Conservation (phyloP, 163 green algal species). For the Scenedesmus sp. region DNA sequence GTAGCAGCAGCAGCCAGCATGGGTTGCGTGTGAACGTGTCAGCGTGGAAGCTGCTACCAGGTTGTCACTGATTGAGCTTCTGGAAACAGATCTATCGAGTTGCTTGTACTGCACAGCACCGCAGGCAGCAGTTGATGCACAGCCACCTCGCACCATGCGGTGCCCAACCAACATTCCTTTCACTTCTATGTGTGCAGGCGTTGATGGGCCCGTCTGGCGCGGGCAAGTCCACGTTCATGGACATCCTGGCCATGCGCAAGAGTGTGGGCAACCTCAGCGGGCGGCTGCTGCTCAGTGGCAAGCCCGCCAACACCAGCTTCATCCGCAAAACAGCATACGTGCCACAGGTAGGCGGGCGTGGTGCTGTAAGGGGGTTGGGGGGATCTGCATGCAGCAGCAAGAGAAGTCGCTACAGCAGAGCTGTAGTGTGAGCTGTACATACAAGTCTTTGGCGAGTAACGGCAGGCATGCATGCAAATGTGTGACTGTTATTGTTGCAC, state of each 20-base stretch:
- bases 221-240: conserved; percentile 64
- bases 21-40: no score
- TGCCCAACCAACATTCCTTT: neutral
- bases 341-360: conserved; percentile 49
- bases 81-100: no score
- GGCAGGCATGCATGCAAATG: no score
- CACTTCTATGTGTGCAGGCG: conserved; percentile 34
- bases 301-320: conserved; percentile 31
- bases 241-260: conserved; percentile 63
- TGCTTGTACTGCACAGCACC: no score
- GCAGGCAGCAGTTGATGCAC: no score
- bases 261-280: neutral
- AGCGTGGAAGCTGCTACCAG: no score
- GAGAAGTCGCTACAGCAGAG: neutral
- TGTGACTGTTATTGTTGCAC: no score
- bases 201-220: conserved; percentile 69
- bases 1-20: no score
- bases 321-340: conserved; percentile 59
- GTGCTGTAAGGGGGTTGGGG: no score
- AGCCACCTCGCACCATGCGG: neutral
- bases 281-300: conserved; percentile 59
- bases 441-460: no score
- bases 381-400: neutral
- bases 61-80: no score
- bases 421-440: neutral